A percentile compares a stretch with the other conserved stretches of the same genome.
Conservation (phyloP, 257 asterid species). For the Solanum habrochaites region DNA sequence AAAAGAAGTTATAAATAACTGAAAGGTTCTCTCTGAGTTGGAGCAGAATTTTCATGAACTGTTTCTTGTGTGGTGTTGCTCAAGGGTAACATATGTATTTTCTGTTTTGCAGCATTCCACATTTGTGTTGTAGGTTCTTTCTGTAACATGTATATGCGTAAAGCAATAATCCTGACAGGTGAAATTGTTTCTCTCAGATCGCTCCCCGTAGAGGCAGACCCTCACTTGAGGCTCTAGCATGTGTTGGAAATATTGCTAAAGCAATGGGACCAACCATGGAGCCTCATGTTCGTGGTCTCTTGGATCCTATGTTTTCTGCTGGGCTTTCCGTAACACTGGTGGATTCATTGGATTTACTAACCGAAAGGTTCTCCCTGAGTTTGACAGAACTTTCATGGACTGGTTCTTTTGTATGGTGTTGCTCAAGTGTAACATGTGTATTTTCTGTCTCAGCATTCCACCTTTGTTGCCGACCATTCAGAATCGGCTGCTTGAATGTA, state of each 20-base stretch:
- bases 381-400: neutral
- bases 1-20: constrained; percentile 27
- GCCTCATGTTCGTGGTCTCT: constrained; percentile 74
- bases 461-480: constrained; percentile 85
- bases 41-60: neutral
- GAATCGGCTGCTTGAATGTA: constrained; percentile 79
- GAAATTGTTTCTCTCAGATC: constrained; percentile 36
- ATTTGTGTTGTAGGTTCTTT: constrained; percentile 27
- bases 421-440: constrained; percentile 8
- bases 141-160: neutral
- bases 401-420: neutral
- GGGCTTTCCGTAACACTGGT: constrained; percentile 76
- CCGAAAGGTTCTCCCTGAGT: constrained; percentile 42
- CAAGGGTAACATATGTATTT: constrained; percentile 7
- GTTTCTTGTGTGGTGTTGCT: constrained; percentile 1
- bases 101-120: constrained; percentile 63
- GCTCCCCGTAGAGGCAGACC: constrained; percentile 99
- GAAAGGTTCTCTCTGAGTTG: constrained; percentile 37
- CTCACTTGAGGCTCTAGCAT: constrained; percentile 90
- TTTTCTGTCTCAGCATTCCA: constrained; percentile 61
- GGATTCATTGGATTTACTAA: constrained; percentile 80
- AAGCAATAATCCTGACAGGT: neutral
- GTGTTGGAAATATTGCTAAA: constrained; percentile 97
- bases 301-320: constrained; percentile 93
- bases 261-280: constrained; percentile 94